Evolutionary conservation across 106 monocot genomes (phyloP), one percentile per base, ranked within the genome.

Genomic region (Phalaenopsis equestris): DNA sequence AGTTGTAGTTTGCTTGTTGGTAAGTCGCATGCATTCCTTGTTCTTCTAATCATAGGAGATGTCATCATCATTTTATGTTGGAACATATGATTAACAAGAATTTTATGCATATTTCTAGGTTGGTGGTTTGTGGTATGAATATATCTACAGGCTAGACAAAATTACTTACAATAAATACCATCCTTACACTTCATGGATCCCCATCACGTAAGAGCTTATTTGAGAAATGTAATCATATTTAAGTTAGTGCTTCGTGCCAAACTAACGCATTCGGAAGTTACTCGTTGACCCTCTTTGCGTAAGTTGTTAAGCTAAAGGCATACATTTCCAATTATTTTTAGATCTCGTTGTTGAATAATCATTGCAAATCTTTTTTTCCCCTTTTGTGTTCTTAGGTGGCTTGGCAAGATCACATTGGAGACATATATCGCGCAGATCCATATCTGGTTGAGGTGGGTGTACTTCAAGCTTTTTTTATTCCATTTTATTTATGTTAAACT

Each of bases 181-280:
- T 87, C 94, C 98, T 16, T 98, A 98, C 82, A 98, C 98, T 55
- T 98, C 98, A 77, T 98, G 98, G 98, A 98, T 98, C 77, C 98
- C 98, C 52, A 98, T 98, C 73, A 94, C 92, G 98, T 98, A 94
- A 72, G 87, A 56, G 75, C 56, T 52, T 42, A 76, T 55, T 48
- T 6, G n/a, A 24, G 19, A 39, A 49, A 41, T 80, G 15, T n/a
- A 55, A 17, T 67, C 36, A 70, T 39, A 11, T 38, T 11, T 39
- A 70, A 70, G 11, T 11, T 19, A 10, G 70, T 70, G 36, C 3
- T 8, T 41, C 42, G 30, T 78, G 0, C 8, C 41, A 70, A 77
- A 23, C 76, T 86, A 41, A 68, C 39, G 10, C 38, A 43, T 72
- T 65, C 6, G 76, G 98, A 76, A 87, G 79, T 57, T 92, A 80